Conservation (phyloP, 768 basidiomycete species). For the Butyriboletus loyo region DNA sequence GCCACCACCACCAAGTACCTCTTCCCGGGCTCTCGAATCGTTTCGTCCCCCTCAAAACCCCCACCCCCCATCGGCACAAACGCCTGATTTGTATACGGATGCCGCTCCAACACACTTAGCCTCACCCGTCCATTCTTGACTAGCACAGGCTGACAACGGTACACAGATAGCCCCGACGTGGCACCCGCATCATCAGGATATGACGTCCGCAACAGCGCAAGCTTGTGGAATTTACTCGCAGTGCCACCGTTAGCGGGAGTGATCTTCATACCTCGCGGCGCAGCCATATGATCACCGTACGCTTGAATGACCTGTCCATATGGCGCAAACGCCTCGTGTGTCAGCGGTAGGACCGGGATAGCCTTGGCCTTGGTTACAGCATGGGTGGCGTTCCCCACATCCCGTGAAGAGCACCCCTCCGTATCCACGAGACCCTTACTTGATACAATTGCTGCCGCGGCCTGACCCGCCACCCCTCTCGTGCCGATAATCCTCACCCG, state of each 20-base stretch:
- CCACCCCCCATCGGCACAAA: constrained; percentile 91
- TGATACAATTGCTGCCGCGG: constrained; percentile 9
- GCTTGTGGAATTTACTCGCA: constrained; percentile 90
- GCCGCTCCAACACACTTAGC: constrained; percentile 81
- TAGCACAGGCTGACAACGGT: constrained; percentile 63
- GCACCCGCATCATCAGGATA: constrained; percentile 61
- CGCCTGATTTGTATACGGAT: constrained; percentile 85
- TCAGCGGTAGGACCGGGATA: constrained; percentile 67
- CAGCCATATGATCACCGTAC: constrained; percentile 63
- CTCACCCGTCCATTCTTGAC: constrained; percentile 48
- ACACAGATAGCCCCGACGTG: constrained; percentile 75
- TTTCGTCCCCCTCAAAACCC: constrained; percentile 38
- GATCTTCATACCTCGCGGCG: constrained; percentile 65
- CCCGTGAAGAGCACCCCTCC: not conserved
- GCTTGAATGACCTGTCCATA: constrained; percentile 94
- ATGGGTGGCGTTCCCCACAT: not conserved
- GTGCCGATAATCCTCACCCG: constrained; percentile 80
- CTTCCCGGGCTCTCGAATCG: constrained; percentile 45
- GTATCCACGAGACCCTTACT: not conserved
- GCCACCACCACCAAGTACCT: constrained; percentile 87
- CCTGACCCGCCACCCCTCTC: constrained; percentile 34
- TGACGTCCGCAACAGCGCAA: constrained; percentile 63
- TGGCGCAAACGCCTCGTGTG: constrained; percentile 80
- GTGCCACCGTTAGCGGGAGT: constrained; percentile 88
- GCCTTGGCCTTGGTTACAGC: constrained; percentile 16